Base-by-base conservation (phyloP, 2,329 filamentous ascomycete genomes). In the Fusarium ramigenum region DNA sequence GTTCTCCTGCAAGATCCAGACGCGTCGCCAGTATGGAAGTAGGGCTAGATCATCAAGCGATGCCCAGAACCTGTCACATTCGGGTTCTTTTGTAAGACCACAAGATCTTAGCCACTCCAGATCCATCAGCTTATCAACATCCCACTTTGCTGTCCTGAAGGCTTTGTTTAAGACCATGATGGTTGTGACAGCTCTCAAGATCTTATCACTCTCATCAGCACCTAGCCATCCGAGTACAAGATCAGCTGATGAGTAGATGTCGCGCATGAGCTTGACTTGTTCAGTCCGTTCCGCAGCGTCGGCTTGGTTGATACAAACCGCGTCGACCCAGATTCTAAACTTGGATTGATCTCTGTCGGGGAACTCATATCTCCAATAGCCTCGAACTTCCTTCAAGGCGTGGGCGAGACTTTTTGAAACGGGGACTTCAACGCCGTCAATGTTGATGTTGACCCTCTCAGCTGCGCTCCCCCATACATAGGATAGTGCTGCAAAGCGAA, bases 231-330 rank as follows among this genome's bases (percentile, higher is more conserved):
- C 63, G 28, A 34, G 63, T 1, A 66, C 43, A 1, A 66, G 37
- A 40, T 66, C 63, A 19, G 44, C 49, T 58, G 10, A 64, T n/a
- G 12, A 66, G 23, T 39, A 66, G 11, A 66, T 66, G 7, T 39
- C 37, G 12, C 50, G 42, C 61, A 66, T 66, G n/a, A 64, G 63
- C 16, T 66, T 66, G 21, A 66, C 63, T 50, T 66, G 61, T 4
- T 59, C 61, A 9, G 53, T 66, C 18, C 63, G 63, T 7, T 66
- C 63, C 9, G 21, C n/a, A 6, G 56, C 21, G 2, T 66, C n/a
- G 9, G 18, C 15, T 37, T 66, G 63, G 3, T 66, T 10, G 43
- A 66, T 66, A 0, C 49, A 66, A 8, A 66, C 18, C 1, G 63
- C 61, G 7, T 66, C 63, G 10, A 66, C 46, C 63, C 61, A 66